These are phyloP conservation scores for Cladosporium sp. DNA, from an alignment of 2,329 filamentous ascomycete genomes.

Conservation along the genomic window DNA sequence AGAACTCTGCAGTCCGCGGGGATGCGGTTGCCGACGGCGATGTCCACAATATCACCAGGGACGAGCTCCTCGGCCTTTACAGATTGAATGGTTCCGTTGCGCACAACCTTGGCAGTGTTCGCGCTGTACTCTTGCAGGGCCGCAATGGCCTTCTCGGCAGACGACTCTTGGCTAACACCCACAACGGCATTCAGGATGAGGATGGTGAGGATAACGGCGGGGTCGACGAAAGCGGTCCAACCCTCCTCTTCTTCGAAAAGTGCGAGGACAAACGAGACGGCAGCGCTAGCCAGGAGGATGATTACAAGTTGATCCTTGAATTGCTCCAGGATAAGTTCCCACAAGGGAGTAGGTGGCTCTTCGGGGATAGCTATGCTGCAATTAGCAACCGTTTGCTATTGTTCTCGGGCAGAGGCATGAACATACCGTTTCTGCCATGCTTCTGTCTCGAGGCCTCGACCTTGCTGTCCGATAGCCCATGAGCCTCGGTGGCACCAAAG, in stretches of 20 bases:
- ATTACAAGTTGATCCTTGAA: constrained; percentile 99
- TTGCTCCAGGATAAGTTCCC: constrained; percentile 95
- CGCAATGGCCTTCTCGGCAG: constrained; percentile 96
- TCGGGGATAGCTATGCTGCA: constrained; percentile 62
- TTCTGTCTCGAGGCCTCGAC: constrained; percentile 30
- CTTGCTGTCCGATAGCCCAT: constrained; percentile 29
- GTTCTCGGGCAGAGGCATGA: neutral
- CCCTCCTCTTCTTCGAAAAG: constrained; percentile 90
- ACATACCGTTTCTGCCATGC: constrained; percentile 35
- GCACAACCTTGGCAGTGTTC: constrained; percentile 91
- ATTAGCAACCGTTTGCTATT: constrained; percentile 13
- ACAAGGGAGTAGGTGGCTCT: constrained; percentile 91
- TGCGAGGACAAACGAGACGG: constrained; percentile 87
- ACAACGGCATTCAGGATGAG: constrained; percentile 95
- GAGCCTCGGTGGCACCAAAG: constrained; percentile 32
- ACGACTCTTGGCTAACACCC: constrained; percentile 96
- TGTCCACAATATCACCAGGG: constrained; percentile 84
- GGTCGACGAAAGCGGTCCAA: constrained; percentile 97
- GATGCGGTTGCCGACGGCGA: constrained; percentile 86
- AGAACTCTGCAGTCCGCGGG: constrained; percentile 91
- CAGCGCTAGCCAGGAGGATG: constrained; percentile 87
- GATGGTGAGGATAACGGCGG: constrained; percentile 92
- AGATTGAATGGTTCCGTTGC: constrained; percentile 73
- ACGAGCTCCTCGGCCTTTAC: constrained; percentile 97
- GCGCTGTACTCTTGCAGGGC: constrained; percentile 98